Evolutionary conservation across 2,329 filamentous ascomycete species (phyloP), one percentile per base, ranked within the genome.

Genomic region (Davidsoniella australis): DNA sequence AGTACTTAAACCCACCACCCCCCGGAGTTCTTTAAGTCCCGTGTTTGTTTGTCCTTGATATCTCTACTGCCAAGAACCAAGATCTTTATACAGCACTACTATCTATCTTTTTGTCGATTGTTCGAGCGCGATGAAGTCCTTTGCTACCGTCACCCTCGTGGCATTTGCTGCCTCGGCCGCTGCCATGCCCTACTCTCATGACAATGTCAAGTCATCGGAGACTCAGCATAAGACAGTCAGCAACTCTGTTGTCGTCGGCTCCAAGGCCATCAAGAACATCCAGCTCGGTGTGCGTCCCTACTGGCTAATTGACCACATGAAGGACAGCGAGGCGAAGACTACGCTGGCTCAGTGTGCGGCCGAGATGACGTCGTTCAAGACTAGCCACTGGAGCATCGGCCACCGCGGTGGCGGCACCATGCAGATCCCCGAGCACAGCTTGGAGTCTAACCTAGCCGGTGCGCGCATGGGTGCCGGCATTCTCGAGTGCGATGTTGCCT

Each of bases 381-480:
- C 70, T 10, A 71, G 69, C 12, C 62, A 64, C 49, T 81, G 75
- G 64, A 72, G 69, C 56, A 75, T 82, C 54, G 75, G 69, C 18
- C 78, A 82, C 58, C 75, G 76, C 12, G 78, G 78, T 41, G 72
- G 72, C 49, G 77, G 68, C 3, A 72, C 76, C 6, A 64, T 82
- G 29, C 70, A 76, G 58, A 73, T 81, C 50, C 78, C 78, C 16
- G 78, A 82, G 63, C 74, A 82, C 62, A 76, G 74, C 29, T 60
- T 66, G 42, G 68, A 80, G 61, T 74, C 73, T 4, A 69, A 73
- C 57, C 61, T 75, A 47, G 78, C 78, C 0, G 78, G 77, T 39
- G 70, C 73, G n/a, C 68, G 78, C 17, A 80, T 80, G 77, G 78
- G 78, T 26, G 73, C 77, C 4, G 78, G 78, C 40, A 68, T 81